Percentiles rank a stretch among this genome's conserved stretches.
phyloP scores from a whole-genome alignment of 2,329 filamentous ascomycete species.

The Colletotrichum acutatum region DNA sequence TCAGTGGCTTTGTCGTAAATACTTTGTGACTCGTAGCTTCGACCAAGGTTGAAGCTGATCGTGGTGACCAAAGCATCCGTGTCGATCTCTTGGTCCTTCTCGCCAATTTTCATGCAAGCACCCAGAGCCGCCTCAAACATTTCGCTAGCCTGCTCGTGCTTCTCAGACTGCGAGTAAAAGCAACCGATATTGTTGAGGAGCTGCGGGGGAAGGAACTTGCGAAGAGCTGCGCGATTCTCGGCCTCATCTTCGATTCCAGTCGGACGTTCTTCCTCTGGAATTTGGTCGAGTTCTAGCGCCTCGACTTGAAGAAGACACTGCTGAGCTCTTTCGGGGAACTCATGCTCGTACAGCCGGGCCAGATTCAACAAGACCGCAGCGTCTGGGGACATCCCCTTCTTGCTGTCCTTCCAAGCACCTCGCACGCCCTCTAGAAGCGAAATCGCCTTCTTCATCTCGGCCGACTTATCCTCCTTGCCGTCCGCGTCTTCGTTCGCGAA shows the following conservation, averaged over 20 bases:
- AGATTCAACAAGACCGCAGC: constrained; percentile 91
- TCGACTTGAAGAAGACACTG: constrained; percentile 94
- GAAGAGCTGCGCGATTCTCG: constrained; percentile 69
- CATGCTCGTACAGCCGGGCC: constrained; percentile 87
- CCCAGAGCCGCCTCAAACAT: constrained; percentile 93
- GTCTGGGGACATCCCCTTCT: constrained; percentile 84
- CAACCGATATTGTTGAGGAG: constrained; percentile 97
- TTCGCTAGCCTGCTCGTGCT: constrained; percentile 81
- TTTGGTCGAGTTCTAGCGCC: constrained; percentile 84
- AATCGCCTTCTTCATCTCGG: constrained; percentile 88
- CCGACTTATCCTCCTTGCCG: constrained; percentile 86
- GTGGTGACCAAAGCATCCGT: constrained; percentile 93
- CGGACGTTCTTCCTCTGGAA: constrained; percentile 76
- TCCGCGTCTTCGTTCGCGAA: constrained; percentile 80
- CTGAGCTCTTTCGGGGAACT: constrained; percentile 88
- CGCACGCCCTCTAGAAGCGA: constrained; percentile 86
- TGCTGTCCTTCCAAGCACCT: constrained; percentile 90
- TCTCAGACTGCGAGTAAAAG: constrained; percentile 91
- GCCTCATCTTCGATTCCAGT: constrained; percentile 66
- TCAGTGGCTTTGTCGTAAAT: constrained; percentile 85
- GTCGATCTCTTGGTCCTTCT: constrained; percentile 80
- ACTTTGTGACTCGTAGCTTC: constrained; percentile 89
- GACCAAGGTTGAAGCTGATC: constrained; percentile 95
- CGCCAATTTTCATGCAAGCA: constrained; percentile 84
- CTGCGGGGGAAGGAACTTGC: constrained; percentile 86